Base-by-base conservation (phyloP, 768 basidiomycete species). In the Thelephora ganbajun region DNA sequence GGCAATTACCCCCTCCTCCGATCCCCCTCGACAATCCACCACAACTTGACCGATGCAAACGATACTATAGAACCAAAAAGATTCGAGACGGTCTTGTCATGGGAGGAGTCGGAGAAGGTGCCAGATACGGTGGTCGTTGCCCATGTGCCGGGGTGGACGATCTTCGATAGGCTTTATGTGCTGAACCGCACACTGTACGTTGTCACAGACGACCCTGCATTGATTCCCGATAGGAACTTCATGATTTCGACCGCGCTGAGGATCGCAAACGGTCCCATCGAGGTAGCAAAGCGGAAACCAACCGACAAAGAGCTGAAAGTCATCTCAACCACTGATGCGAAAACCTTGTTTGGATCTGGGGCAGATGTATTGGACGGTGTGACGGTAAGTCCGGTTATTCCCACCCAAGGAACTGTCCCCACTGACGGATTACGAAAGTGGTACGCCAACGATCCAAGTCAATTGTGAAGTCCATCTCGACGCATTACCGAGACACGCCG, bases 71-170 rank as follows among this genome's bases (percentile, higher is more conserved):
- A 9, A 5, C 22, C 9, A 41, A 16, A n/a, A 14, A 22, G 7
- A 14, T 41, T 18, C 14, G 39, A 41, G 22, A 41, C 39, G 6
- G 18, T 18, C 18, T 14, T 41, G 9, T 41, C 39, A 9, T 41
- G 39, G 39, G 39, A 14, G 22, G 9, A 41, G 12, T 41, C 39
- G 0, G 57, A 56, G 1, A 52, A 59, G 20, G 61, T 80, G 5
- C 79, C 79, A 1, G 57, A 70, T 39, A 88, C 91, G 5, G 71
- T 72, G 44, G 67, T 92, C 2, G 63, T 90, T 2, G 72, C 79
- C 5, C 89, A 93, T 64, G 61, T 57, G n/a, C 61, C 61, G 20
- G 90, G 91, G 30, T 96, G 89, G 91, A 88, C 90, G 1, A 79
- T 92, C 45, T 80, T 91, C 51, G 87, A 92, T 64, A 76, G 73